A percentile compares a stretch with the other conserved stretches of the same genome.
phyloP scores from a whole-genome alignment of 2,329 filamentous ascomycete genomes.

The Nigrospora sphaerica region DNA sequence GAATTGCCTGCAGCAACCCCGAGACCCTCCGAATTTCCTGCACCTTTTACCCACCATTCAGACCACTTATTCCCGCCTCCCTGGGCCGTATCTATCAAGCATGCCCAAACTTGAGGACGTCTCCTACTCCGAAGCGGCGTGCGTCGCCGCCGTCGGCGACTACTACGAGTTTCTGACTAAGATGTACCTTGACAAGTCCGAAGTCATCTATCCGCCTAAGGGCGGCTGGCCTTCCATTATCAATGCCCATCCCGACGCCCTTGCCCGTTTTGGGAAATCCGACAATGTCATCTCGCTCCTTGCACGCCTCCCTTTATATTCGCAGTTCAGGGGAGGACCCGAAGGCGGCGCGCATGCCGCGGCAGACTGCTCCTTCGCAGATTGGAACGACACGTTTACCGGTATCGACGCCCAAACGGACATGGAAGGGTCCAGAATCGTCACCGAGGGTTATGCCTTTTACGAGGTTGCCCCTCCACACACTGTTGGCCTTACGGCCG shows the following conservation, averaged over 20 bases:
- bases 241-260: constrained; percentile 7
- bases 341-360: constrained; percentile 1
- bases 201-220: constrained; percentile 19
- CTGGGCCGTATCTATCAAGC: not conserved
- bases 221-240: constrained; percentile 22
- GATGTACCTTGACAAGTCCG: constrained; percentile 18
- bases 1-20: no score
- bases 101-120: constrained; percentile 8
- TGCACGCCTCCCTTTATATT: constrained; percentile 21
- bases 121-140: constrained; percentile 15
- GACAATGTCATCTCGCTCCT: constrained; percentile 21
- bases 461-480: constrained; percentile 7
- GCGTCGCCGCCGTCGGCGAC: constrained; percentile 16
- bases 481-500: constrained; percentile 8
- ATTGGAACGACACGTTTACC: constrained; percentile 5
- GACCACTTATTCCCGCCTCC: not conserved
- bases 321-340: not conserved
- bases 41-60: not conserved
- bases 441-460: constrained; percentile 3
- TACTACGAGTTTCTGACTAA: constrained; percentile 23
- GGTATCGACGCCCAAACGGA: not conserved
- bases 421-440: not conserved
- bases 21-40: no score
- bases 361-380: constrained; percentile 9
- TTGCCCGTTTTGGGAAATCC: constrained; percentile 13